Evolutionary conservation across 2,329 filamentous ascomycete genomes (phyloP), one percentile per base, ranked within the genome.

Genomic region (Curvularia hawaiiensis): DNA sequence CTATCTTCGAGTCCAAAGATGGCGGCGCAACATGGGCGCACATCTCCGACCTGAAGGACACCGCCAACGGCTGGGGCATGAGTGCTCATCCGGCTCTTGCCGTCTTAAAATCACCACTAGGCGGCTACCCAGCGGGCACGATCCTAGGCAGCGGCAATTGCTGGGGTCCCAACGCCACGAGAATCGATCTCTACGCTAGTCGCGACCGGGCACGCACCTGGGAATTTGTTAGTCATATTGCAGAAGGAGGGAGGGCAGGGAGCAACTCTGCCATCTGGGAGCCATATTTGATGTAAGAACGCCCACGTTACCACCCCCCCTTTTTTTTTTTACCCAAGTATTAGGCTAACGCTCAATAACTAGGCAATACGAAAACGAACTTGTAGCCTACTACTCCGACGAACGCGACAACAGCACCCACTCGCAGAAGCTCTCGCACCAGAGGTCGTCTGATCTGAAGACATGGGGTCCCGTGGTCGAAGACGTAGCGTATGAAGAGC

Each of bases 11-110:
- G 68, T 81, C 72, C 67, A 76, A 63, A 60, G 78, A 83, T 75
- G 65, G 75, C 59, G 63, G 78, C 26, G 62, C 65, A 4, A 85
- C 81, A 2, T 90, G 88, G 88, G 76, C 79, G 10, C 81, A 87
- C 67, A 77, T 88, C 49, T 84, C 85, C 11, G 80, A 80, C 18
- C 82, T 90, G 14, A 78, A 82, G 2, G 88, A 90, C 67, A 80
- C 83, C 43, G 83, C 83, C 41, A 88, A 89, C 63, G 82, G 82
- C 39, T 85, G 83, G 78, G 88, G 88, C 6, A 69, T 89, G 54
- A 80, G 85, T 38, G 88, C 88, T 14, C 66, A 68, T 46, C 66
- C 66, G 6, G 58, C 56, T 16, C 39, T 67, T 43, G 39, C 58
- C 12, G 56, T 60, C 22, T 44, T 68, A 18, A 56, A 57, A 0